Percentiles rank a stretch among this genome's conserved stretches.
Evolutionary conservation across 805 yeast species (phyloP).

Genomic region (Kuraishia capsulata): DNA sequence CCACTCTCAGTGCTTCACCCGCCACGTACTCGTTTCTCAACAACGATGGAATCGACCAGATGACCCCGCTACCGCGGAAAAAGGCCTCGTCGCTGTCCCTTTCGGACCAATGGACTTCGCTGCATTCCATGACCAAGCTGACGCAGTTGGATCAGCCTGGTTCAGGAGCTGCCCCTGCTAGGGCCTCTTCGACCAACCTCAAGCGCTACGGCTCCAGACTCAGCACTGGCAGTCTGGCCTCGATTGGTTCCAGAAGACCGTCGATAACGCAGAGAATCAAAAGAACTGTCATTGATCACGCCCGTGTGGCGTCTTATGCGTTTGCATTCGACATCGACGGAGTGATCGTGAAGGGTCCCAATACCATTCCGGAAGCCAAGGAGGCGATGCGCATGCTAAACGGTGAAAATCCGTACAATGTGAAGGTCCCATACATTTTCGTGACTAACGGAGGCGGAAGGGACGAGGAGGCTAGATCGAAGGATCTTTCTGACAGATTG

Average conservation of each 20-base stretch:
- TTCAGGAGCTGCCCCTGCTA: slow-evolving; percentile 17
- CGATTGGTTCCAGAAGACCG: slow-evolving; percentile 33
- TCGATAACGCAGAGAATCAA: slow-evolving; percentile 35
- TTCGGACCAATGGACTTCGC: slow-evolving; percentile 56
- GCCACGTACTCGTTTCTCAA: slow-evolving; percentile 41
- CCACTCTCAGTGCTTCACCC: background rate
- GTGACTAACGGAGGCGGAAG: slow-evolving; percentile 93
- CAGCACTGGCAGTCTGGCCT: slow-evolving; percentile 14
- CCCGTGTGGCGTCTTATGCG: slow-evolving; percentile 71
- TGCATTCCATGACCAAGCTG: slow-evolving; percentile 18
- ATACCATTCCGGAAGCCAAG: slow-evolving; percentile 72
- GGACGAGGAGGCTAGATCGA: slow-evolving; percentile 66
- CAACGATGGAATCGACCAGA: slow-evolving; percentile 64
- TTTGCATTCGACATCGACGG: slow-evolving; percentile 94
- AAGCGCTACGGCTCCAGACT: slow-evolving; percentile 14
- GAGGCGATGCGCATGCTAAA: slow-evolving; percentile 65
- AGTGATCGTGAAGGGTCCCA: slow-evolving; percentile 77
- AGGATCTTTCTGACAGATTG: slow-evolving; percentile 56
- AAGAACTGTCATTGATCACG: slow-evolving; percentile 54
- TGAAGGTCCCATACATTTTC: slow-evolving; percentile 73
- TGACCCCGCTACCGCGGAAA: slow-evolving; percentile 53
- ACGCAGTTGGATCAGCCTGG: slow-evolving; percentile 2
- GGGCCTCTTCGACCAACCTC: slow-evolving; percentile 6
- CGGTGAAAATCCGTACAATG: slow-evolving; percentile 69
- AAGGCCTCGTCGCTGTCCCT: slow-evolving; percentile 61